phyloP scores from a whole-genome alignment of 2,329 filamentous ascomycete genomes.

The Verticillium tricorpus region DNA sequence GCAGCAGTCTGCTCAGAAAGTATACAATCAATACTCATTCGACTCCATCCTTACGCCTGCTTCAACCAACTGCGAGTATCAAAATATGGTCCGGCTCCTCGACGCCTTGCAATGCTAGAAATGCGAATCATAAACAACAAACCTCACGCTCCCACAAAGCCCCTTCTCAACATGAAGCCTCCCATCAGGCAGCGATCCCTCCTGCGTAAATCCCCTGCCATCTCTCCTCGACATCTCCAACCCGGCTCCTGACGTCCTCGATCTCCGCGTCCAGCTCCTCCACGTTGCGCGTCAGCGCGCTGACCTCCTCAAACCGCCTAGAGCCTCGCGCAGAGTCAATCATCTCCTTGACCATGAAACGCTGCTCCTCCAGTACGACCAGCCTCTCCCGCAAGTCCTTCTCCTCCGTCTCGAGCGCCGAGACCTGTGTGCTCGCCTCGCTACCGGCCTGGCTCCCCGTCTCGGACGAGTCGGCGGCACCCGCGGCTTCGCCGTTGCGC shows the following conservation, averaged over 20 bases:
- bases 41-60: neutral
- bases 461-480: slow-evolving; percentile 33
- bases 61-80: neutral
- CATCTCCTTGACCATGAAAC: slow-evolving; percentile 85
- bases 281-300: slow-evolving; percentile 71
- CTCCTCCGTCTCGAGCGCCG: slow-evolving; percentile 72
- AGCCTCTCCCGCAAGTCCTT: slow-evolving; percentile 74
- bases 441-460: slow-evolving; percentile 42
- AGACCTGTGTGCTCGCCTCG: slow-evolving; percentile 49
- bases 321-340: slow-evolving; percentile 70
- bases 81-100: slow-evolving; percentile 7
- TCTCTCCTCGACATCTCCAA: slow-evolving; percentile 59
- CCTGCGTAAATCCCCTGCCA: slow-evolving; percentile 48
- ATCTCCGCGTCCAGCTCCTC: slow-evolving; percentile 82
- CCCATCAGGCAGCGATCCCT: neutral
- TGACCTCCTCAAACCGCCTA: slow-evolving; percentile 81
- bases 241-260: slow-evolving; percentile 57
- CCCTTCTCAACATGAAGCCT: neutral
- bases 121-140: neutral
- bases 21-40: neutral
- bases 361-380: slow-evolving; percentile 85
- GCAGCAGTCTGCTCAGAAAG: too few relatives aligned
- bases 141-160: neutral
- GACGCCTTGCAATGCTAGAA: slow-evolving; percentile 31
- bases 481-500: slow-evolving; percentile 39